These are phyloP conservation scores for Lunularia cruciata DNA, from an alignment of 225 moss, liverwort and hornwort species.

Conservation along the genomic window DNA sequence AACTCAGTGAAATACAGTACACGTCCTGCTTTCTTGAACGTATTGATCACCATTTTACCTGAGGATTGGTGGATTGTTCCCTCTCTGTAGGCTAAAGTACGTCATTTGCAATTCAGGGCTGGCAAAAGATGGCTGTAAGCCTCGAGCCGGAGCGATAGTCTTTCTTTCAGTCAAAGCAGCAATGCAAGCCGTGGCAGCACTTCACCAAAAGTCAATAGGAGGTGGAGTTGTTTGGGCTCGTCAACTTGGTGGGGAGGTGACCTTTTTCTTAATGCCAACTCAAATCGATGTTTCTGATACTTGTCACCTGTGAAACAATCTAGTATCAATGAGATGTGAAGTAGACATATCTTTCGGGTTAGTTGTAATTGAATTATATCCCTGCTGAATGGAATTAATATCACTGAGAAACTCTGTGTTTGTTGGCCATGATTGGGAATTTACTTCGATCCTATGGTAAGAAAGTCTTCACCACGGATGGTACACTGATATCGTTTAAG, in stretches of 20 bases:
- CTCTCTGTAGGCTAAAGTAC: conserved; percentile 8
- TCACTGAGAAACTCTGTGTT: too few species aligned
- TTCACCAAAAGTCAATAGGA: conserved; percentile 68
- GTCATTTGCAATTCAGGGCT: conserved; percentile 50
- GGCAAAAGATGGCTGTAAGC: conserved; percentile 86
- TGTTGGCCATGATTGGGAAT: too few species aligned
- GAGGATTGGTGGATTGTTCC: neutral
- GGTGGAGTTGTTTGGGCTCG: conserved; percentile 83
- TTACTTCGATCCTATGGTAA: too few species aligned
- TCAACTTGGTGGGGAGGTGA: conserved; percentile 97
- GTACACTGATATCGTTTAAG: too few species aligned
- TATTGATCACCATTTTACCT: neutral
- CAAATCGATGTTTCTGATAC: too few species aligned
- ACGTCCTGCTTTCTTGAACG: neutral
- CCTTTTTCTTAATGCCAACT: neutral
- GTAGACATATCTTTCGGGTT: neutral
- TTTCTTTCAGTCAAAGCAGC: conserved; percentile 83
- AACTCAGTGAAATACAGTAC: too few species aligned
- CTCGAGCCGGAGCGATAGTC: conserved; percentile 63
- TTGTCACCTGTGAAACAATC: too few species aligned
- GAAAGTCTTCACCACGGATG: too few species aligned
- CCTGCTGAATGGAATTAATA: too few species aligned
- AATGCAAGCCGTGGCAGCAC: conserved; percentile 67
- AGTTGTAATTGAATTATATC: conserved; percentile 1
- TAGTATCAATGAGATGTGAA: too few species aligned